Base-by-base conservation (phyloP, 108 stramenopile genomes). In the Cyclotella atomus region DNA sequence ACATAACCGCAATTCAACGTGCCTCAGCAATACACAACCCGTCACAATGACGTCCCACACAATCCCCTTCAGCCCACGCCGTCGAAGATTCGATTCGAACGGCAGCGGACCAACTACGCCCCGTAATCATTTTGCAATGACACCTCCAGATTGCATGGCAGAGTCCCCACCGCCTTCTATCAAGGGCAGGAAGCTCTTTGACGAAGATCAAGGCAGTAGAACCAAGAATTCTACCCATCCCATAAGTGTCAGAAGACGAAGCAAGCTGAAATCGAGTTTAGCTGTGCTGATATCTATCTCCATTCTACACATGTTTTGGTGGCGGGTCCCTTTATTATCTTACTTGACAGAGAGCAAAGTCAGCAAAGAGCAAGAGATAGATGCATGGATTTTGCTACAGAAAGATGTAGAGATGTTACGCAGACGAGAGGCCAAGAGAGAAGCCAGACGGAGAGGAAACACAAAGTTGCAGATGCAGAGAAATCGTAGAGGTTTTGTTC, bases 41-140 rank as follows among this genome's bases (percentile, higher is more conserved):
- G 52, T 30, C 29, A 23, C 21, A 15, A 29, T 57, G 56, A 8
- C 29, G 12, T 32, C 56, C 14, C 28, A 30, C 56, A 57, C 28
- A n/a, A 57, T 32, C 56, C 25, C 54, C 27, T 55, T 55, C 29
- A 57, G 56, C 20, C 56, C 56, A 15, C 56, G 56, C 12, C 28
- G 56, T 14, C 28, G 56, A 29, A 10, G 56, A 19, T 30, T 19
- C 10, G 56, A 57, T 14, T 30, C 56, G 14, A 1, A 14, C 29
- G 2, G 29, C 3, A 15, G 20, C 56, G 10, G 29, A 28, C 28
- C 29, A 32, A 57, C 4, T 4, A n/a, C 47, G n/a, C 47, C 47
- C n/a, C 47, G 47, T n/a, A 49, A 10, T n/a, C 47, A n/a, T 49
- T 49, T 49, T 49, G 47, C 47, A 9, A 49, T 49, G 47, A 4